Evolutionary conservation across 2,329 filamentous ascomycete species (phyloP).

Genomic region (Colletotrichum nymphaeae): DNA sequence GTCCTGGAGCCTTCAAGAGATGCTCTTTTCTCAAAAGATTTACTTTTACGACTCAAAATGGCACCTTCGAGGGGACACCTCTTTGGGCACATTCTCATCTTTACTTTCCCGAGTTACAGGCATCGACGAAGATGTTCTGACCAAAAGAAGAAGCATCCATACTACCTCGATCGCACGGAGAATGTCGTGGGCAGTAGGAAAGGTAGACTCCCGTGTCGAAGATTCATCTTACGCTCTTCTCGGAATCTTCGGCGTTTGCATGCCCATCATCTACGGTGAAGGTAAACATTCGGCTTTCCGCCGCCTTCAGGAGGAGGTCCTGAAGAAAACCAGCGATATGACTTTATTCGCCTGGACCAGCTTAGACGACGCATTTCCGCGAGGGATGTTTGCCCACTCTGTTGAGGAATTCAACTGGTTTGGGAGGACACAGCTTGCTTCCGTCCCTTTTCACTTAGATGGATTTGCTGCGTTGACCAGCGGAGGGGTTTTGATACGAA

Average conservation of each 20-base stretch:
- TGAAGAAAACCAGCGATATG: background rate
- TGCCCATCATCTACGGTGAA: constrained; percentile 6
- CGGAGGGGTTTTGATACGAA: background rate
- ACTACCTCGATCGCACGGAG: background rate
- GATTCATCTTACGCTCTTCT: constrained; percentile 4
- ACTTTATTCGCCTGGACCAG: constrained; percentile 9
- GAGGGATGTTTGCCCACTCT: background rate
- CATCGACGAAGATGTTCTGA: background rate
- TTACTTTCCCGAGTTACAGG: background rate
- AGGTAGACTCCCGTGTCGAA: background rate
- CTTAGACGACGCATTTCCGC: background rate
- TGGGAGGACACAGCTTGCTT: background rate
- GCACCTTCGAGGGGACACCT: background rate
- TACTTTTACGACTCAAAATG: constrained; percentile 8
- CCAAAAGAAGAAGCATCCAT: background rate
- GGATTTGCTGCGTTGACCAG: background rate
- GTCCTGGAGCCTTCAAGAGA: constrained; percentile 9
- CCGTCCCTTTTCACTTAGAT: background rate
- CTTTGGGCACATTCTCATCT: background rate
- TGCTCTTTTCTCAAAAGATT: background rate
- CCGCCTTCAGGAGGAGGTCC: constrained; percentile 12
- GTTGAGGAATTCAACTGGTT: background rate
- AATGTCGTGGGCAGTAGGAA: constrained; percentile 11
- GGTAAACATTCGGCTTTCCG: background rate
- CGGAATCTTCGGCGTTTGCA: constrained; percentile 1